Conservation (phyloP, 2,329 filamentous ascomycete genomes). For the Colletotrichum noveboracense region DNA sequence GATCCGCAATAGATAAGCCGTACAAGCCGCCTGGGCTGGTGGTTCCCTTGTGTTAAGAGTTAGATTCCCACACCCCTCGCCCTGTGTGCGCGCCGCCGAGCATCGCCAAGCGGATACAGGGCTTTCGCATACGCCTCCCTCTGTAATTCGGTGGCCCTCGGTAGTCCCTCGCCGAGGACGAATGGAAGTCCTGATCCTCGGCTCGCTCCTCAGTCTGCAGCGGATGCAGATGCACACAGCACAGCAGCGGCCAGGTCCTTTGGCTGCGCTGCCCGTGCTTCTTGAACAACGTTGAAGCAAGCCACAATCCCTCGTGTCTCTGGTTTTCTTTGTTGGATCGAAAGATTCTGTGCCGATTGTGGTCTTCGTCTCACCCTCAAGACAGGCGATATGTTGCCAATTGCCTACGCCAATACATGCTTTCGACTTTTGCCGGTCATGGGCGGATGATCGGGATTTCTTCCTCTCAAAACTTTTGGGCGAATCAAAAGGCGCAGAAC, state of each 20-base stretch:
- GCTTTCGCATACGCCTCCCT: background rate
- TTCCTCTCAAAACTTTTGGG: background rate
- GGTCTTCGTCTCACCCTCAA: background rate
- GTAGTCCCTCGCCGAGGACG: constrained; percentile 13
- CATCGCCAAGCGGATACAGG: background rate
- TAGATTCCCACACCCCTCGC: background rate
- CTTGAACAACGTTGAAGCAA: background rate
- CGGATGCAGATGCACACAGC: background rate
- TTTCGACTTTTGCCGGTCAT: background rate
- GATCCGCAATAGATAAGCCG: constrained; percentile 18
- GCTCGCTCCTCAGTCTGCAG: constrained; percentile 10
- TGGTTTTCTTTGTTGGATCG: background rate
- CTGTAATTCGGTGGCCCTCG: constrained; percentile 8
- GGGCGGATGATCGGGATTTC: constrained; percentile 22
- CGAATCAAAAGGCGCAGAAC: background rate
- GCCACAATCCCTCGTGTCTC: background rate
- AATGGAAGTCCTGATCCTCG: background rate
- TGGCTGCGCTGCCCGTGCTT: background rate
- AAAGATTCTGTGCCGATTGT: background rate
- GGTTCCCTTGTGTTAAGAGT: background rate
- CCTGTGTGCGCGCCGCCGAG: background rate
- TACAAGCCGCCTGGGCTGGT: background rate
- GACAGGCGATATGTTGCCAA: background rate
- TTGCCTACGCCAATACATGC: background rate
- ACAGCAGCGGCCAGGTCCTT: background rate